phyloP scores from a whole-genome alignment of 371 early-diverging fungal species.

The Blakeslea trispora region DNA sequence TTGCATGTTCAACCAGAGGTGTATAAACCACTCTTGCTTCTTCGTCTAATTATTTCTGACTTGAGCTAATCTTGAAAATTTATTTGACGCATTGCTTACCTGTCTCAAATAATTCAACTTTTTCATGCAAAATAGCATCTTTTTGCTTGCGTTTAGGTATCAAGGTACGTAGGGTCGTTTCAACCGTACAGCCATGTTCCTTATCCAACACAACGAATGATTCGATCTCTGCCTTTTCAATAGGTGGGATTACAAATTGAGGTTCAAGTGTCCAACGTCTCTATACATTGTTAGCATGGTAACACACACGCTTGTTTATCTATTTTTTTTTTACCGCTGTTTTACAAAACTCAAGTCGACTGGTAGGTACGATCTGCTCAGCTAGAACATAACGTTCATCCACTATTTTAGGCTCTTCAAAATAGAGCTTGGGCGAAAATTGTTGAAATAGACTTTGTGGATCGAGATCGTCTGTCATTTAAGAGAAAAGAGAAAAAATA shows the following conservation, averaged over 20 bases:
- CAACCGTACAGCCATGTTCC: constrained; percentile 3
- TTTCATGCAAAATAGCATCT: constrained; percentile 49
- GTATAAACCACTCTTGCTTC: constrained; percentile 28
- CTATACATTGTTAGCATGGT: no score
- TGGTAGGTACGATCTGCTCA: constrained; percentile 37
- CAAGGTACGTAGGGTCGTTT: constrained; percentile 43
- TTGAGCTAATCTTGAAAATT: no score
- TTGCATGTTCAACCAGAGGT: constrained; percentile 14
- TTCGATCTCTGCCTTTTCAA: constrained; percentile 59
- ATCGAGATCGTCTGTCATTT: constrained; percentile 16
- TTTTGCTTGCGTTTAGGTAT: constrained; percentile 68
- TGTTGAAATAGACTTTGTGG: constrained; percentile 37
- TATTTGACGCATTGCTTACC: no score
- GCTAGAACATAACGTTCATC: constrained; percentile 33
- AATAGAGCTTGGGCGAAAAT: constrained; percentile 33
- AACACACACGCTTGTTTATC: no score
- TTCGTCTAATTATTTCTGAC: constrained; percentile 13
- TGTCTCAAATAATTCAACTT: constrained; percentile 37
- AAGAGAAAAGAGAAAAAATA: not conserved
- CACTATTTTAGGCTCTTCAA: constrained; percentile 24
- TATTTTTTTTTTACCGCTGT: constrained; percentile 37
- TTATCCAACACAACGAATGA: constrained; percentile 7
- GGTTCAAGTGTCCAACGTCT: constrained; percentile 71
- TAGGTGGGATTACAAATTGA: constrained; percentile 70
- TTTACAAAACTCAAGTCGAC: constrained; percentile 37